Evolutionary conservation across 2,329 filamentous ascomycete species (phyloP), one percentile per base, ranked within the genome.

Genomic region (Fusarium tuaranense): DNA sequence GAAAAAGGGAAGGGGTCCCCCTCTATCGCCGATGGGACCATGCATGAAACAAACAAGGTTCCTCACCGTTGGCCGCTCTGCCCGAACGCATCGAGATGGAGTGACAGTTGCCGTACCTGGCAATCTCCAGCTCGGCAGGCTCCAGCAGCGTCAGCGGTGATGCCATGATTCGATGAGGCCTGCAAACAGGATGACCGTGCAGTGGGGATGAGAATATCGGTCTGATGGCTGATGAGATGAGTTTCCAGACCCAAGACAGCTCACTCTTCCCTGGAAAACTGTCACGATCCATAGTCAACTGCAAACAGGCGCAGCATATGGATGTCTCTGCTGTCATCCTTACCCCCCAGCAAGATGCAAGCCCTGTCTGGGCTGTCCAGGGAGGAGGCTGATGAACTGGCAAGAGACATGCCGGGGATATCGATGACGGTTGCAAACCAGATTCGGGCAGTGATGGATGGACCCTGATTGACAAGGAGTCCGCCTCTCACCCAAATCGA

Each of bases 391-490:
- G 34, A 66, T n/a, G 55, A 59, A 25, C 14, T 65, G n/a, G 63
- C 51, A 16, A 66, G 32, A 34, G n/a, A 9, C 53, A 27, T 34
- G 59, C 59, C 27, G 39, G 32, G 32, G 34, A 51, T 22, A 69
- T 74, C 72, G 58, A 74, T 74, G 72, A 74, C 69, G 70, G 60
- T 32, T 61, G 57, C 57, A 34, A 58, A 18, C 63, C 30, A 39
- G 53, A 36, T 53, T 70, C 39, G 34, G 13, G 18, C 18, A 38
- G 34, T n/a, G 20, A 61, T 32, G 64, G 46, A 72, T 55, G 71
- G 72, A 74, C 72, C 69, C 72, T 74, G 63, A 75, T 75, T 74
- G 36, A 51, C 68, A 39, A 41, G 46, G 34, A 65, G 61, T 41
- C 39, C 25, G 27, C 12, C 62, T 62, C 59, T 34, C 44, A 27